Base-by-base conservation (phyloP, 352 stramenopile genomes). In the Phytophthora gonapodyides region DNA sequence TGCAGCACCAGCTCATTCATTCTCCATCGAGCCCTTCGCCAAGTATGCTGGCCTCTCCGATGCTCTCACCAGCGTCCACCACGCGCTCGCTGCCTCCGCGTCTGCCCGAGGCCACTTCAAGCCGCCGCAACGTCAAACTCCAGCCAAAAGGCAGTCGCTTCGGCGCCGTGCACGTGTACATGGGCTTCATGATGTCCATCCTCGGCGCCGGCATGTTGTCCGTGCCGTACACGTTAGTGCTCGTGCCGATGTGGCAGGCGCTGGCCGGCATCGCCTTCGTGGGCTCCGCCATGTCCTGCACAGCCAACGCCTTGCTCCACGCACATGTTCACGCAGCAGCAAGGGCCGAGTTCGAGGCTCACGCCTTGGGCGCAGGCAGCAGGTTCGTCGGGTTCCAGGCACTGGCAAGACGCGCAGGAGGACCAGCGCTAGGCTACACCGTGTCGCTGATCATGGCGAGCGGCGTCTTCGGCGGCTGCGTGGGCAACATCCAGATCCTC, bases 151-250 rank as follows among this genome's bases (percentile, higher is more conserved):
- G 13, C 7, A 7, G 10, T 19, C 54, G 55, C 8, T 16, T 71
- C 24, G 31, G 43, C 4, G 30, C 21, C 7, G 9, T 67, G 3
- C 62, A 88, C 63, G 78, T 91, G n/a, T 88, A 86, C 63, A 72
- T 89, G 52, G 82, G 75, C 47, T 76, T 92, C 55, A 71, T 92
- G 62, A 89, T 90, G 77, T 87, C 80, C n/a, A 81, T 86, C 53
- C 75, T 90, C n/a, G 83, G 83, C 33, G 80, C 78, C 1, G 83
- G 83, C 9, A 78, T 89, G 75, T 62, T 92, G 30, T 83, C 79
- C 2, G 66, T 92, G 49, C 83, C 83, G 10, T 92, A 87, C 71
- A 88, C 79, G 36, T 82, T 92, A 27, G 40, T 84, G 13, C 55
- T 83, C 2, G 58, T 84, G 15, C 68, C 83, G 7, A 64, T 45